These are phyloP conservation scores for Solanum pimpinellifolium DNA, from an alignment of 257 asterid genomes.

Conservation along the genomic window DNA sequence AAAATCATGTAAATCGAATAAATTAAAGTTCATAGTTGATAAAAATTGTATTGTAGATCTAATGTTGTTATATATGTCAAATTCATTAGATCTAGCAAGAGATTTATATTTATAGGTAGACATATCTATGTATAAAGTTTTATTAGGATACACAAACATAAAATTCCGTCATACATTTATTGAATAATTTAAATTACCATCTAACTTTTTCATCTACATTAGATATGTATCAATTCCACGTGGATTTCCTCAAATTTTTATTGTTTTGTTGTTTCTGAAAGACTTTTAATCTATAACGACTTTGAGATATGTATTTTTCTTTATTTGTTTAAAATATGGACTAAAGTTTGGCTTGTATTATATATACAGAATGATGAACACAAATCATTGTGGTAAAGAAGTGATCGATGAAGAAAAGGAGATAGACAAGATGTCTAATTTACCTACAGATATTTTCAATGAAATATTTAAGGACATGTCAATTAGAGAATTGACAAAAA, in stretches of 20 bases:
- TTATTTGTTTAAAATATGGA: background rate
- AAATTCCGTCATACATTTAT: background rate
- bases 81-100: background rate
- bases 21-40: background rate
- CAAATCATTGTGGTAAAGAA: background rate
- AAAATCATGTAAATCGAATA: background rate
- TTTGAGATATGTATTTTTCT: background rate
- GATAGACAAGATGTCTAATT: background rate
- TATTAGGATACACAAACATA: background rate
- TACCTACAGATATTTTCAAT: background rate
- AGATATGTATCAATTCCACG: background rate
- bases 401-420: background rate
- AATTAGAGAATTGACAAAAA: background rate
- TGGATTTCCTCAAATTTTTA: background rate
- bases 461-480: background rate
- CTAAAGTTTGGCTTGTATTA: background rate
- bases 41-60: background rate
- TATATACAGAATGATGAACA: background rate
- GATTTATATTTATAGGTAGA: background rate
- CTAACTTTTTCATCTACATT: background rate
- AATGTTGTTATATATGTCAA: background rate
- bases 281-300: background rate
- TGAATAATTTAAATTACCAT: background rate
- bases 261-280: background rate
- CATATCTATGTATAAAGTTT: background rate